These are phyloP conservation scores for Senecio squalidus DNA, from an alignment of 140 eudicot species.

Conservation along the genomic window DNA sequence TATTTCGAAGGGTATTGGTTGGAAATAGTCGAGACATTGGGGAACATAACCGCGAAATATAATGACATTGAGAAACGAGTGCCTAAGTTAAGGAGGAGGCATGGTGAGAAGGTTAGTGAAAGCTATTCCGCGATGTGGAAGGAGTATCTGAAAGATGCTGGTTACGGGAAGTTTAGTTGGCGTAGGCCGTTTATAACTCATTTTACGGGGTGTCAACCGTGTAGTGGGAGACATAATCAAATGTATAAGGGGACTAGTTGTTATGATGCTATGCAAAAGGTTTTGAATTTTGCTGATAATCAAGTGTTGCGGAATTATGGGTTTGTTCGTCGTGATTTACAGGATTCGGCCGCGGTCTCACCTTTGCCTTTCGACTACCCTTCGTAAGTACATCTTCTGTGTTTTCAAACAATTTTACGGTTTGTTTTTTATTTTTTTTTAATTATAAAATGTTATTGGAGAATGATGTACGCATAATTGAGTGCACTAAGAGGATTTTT, in stretches of 20 bases:
- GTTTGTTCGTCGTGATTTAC: slow-evolving; percentile 35
- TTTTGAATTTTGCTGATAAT: slow-evolving; percentile 67
- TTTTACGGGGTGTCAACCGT: slow-evolving; percentile 83
- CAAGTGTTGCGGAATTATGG: slow-evolving; percentile 70
- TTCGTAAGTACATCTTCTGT: slow-evolving; percentile 7
- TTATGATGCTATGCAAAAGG: slow-evolving; percentile 50
- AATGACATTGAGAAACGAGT: slow-evolving; percentile 30
- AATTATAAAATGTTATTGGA: neutral
- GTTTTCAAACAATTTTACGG: neutral
- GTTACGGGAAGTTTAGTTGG: slow-evolving; percentile 32
- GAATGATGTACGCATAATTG: slow-evolving; percentile 6
- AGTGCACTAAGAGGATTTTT: no score
- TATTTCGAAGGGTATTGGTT: slow-evolving; percentile 74
- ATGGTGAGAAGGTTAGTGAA: slow-evolving; percentile 29
- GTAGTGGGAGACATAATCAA: slow-evolving; percentile 52
- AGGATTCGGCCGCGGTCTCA: slow-evolving; percentile 21
- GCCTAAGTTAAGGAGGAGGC: slow-evolving; percentile 38
- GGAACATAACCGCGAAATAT: slow-evolving; percentile 42
- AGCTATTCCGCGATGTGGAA: slow-evolving; percentile 39
- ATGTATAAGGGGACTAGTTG: slow-evolving; percentile 42
- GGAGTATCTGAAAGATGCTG: slow-evolving; percentile 24
- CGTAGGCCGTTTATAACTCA: slow-evolving; percentile 72
- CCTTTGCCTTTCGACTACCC: slow-evolving; percentile 50
- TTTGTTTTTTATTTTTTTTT: neutral
- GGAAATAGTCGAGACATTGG: slow-evolving; percentile 44